Base-by-base conservation (phyloP, 176 grass and related monocot species). In the Lolium multiflorum region DNA sequence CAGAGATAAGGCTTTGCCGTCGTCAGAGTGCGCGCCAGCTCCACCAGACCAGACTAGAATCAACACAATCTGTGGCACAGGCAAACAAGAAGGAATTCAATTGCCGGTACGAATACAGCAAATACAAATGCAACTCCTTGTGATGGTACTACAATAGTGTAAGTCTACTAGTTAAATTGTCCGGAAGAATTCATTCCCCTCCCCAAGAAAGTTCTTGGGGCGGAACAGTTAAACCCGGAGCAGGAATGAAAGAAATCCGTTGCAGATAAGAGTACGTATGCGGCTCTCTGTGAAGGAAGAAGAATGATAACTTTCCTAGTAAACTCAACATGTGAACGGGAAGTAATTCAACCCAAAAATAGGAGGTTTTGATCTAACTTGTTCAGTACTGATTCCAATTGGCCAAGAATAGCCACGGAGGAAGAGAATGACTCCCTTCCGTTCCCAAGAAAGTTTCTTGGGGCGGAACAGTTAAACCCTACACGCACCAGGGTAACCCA, bases 61-160 rank as follows among this genome's bases (percentile, higher is more conserved):
- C n/a, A 99, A 88, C 55, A 93, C 65, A 91, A 99, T 90, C 97
- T 99, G 82, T 60, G 55, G 65, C 49, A 82, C 0, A 7, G 73
- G 58, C 20, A 84, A 64, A 46, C 16, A 82, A 6, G 10, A 44
- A 55, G 52, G 14, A 66, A 39, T 63, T 82, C 22, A 44, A 69
- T n/a, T 17, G 11, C 25, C 6, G 25, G 50, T 51, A 63, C 3
- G 4, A 28, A 43, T 47, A 71, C 11, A 50, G 26, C n/a, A n/a
- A n/a, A n/a, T n/a, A n/a, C n/a, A n/a, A n/a, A 49, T 60, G 37
- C 43, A 51, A 24, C 12, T 18, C 79, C 48, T 55, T 55, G 2
- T 57, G 46, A 62, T 14, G 56, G 55, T 4, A 74, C 57, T n/a
- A n/a, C n/a, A n/a, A n/a, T n/a, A n/a, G n/a, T n/a, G n/a, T n/a